Base-by-base conservation (phyloP, 805 yeast genomes). In the Millerago galiae region DNA sequence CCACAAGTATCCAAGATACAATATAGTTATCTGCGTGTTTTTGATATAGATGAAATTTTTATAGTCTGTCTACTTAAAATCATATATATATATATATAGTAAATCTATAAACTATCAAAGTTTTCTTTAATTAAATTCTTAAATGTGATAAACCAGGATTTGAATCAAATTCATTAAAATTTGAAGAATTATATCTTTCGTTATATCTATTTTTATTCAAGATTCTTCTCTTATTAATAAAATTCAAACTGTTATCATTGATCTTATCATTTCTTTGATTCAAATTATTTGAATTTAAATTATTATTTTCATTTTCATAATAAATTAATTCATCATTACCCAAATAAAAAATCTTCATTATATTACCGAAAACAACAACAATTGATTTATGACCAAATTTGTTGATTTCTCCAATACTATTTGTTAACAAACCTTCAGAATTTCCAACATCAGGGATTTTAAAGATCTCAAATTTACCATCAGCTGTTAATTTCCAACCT, bases 321-420 rank as follows among this genome's bases (percentile, higher is more conserved):
- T 79, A 82, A 21, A 83, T 74, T 47, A 83, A 66, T 47, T 82
- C 86, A 44, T 82, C 88, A 52, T 77, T 81, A 7, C 95, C 95
- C 48, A 84, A 67, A 55, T 83, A 85, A 26, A 87, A 63, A 27
- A 87, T 73, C 56, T 82, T 81, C 72, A 87, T 73, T 14, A 75
- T 60, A 50, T 81, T 82, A 26, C 93, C 95, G 59, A 84, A 81
- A 21, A 80, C 80, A 21, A 83, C 81, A 31, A 84, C 81, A 16
- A 85, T 76, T 0, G 93, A 74, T 53, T 86, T 85, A 55, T 77
- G 86, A 0, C 95, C 95, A 56, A 81, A 84, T 53, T 77, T 79
- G 26, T 70, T 70, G 28, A 82, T 74, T 12, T 83, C 81, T 2
- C 80, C 83, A 38, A 83, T 65, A 18, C 70, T 66, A 43, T 78